A percentile compares a stretch with the other conserved stretches of the same genome.
Conservation (phyloP, 2,329 filamentous ascomycete species). For the Biscogniauxia marginata region DNA sequence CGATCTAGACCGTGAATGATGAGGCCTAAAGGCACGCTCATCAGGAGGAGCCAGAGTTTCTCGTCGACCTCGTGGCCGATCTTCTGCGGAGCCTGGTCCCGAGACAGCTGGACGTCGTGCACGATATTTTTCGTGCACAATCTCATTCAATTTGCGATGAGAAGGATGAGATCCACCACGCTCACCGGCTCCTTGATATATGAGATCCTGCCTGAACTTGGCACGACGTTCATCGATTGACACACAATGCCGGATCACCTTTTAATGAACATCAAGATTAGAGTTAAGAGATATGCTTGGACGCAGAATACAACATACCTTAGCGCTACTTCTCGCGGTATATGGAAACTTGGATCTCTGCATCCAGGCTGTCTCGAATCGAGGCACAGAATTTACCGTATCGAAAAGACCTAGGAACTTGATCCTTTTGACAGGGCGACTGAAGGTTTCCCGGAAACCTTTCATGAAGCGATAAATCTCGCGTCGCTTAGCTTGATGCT, state of each 20-base stretch:
- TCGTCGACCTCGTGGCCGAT: constrained; percentile 16
- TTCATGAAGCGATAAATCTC: constrained; percentile 74
- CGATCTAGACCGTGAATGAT: constrained; percentile 33
- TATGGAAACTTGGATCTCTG: constrained; percentile 75
- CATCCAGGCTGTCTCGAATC: constrained; percentile 77
- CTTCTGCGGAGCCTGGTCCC: neutral
- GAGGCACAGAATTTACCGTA: constrained; percentile 76
- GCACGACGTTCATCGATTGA: constrained; percentile 69
- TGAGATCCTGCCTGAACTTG: constrained; percentile 70
- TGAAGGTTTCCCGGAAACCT: constrained; percentile 78
- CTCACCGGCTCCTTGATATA: constrained; percentile 49
- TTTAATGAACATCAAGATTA: neutral
- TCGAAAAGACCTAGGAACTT: constrained; percentile 78
- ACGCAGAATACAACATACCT: constrained; percentile 24
- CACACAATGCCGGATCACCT: constrained; percentile 66
- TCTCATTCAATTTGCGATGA: constrained; percentile 15
- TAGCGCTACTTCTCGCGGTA: constrained; percentile 55
- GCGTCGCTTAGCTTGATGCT: constrained; percentile 48
- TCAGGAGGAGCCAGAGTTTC: constrained; percentile 17
- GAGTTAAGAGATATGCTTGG: neutral
- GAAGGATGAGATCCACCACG: constrained; percentile 19
- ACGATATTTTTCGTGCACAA: constrained; percentile 39
- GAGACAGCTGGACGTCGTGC: constrained; percentile 17
- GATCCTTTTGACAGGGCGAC: constrained; percentile 70
- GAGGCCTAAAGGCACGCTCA: constrained; percentile 32